phyloP scores from a whole-genome alignment of 805 yeast genomes.

The Candida xiaguanensis region DNA sequence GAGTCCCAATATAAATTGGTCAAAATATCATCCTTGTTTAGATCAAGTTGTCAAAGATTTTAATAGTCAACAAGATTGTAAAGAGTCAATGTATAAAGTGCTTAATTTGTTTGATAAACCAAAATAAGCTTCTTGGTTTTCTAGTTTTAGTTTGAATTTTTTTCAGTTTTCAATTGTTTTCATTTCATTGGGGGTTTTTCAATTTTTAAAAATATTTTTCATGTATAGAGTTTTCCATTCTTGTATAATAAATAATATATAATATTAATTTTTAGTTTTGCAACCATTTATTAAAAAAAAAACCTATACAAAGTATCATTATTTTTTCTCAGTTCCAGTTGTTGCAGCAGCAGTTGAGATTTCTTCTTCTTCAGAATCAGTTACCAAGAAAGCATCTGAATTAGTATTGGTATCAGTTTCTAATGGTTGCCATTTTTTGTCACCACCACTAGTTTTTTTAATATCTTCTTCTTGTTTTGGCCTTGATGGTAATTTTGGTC shows the following conservation, averaged over 20 bases:
- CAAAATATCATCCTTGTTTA: slow-evolving; percentile 31
- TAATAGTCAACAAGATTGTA: slow-evolving; percentile 12
- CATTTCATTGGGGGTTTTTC: slow-evolving; percentile 1
- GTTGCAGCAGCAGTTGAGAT: slow-evolving; percentile 6
- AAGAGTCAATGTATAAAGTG: slow-evolving; percentile 19
- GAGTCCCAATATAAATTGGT: slow-evolving; percentile 36
- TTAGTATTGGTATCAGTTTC: slow-evolving; percentile 37
- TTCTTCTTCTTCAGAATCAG: slow-evolving; percentile 37
- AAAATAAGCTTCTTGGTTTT: not conserved
- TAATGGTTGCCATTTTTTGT: slow-evolving; percentile 36
- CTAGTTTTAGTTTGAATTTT: not conserved
- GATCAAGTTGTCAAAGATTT: slow-evolving; percentile 19
- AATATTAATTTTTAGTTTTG: not conserved
- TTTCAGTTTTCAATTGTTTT: not conserved
- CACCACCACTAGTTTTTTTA: too few species aligned
- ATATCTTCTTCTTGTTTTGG: not conserved
- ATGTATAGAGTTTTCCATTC: slow-evolving; percentile 5
- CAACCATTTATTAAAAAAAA: not conserved
- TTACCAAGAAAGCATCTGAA: slow-evolving; percentile 41
- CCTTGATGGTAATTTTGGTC: slow-evolving; percentile 11
- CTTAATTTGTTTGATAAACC: slow-evolving; percentile 20
- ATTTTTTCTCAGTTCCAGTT: slow-evolving; percentile 8
- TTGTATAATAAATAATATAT: slow-evolving; percentile 1
- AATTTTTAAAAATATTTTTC: too few species aligned
- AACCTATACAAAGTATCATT: slow-evolving; percentile 1